Percentiles rank a stretch among this genome's conserved stretches.
Conservation (phyloP, 192 early-diverging fungal species). For the Jimgerdemannia flammicorona region DNA sequence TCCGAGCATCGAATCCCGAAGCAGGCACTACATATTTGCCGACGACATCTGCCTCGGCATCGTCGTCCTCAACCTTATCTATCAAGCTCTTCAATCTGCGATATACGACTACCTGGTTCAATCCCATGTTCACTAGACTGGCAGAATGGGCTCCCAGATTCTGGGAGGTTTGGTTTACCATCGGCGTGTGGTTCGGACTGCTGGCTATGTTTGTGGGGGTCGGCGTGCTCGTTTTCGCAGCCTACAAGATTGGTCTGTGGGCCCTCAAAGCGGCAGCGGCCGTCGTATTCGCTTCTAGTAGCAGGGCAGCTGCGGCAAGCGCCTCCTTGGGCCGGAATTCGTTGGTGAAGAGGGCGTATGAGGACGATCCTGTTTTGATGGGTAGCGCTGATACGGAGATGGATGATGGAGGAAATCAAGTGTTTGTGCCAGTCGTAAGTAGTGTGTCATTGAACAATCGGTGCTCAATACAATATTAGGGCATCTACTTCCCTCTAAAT, state of each 20-base stretch:
- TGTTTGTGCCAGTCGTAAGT: slow-evolving; percentile 63
- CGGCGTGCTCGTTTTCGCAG: slow-evolving; percentile 43
- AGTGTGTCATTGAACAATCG: neutral
- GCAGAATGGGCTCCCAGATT: slow-evolving; percentile 36
- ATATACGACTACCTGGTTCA: slow-evolving; percentile 43
- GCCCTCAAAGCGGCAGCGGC: neutral
- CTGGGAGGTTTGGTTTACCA: slow-evolving; percentile 56
- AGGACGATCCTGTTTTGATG: slow-evolving; percentile 15
- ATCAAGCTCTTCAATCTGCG: slow-evolving; percentile 46
- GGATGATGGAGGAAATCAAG: slow-evolving; percentile 21
- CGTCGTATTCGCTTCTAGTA: neutral
- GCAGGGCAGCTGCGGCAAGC: neutral
- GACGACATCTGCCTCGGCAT: neutral
- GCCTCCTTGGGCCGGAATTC: slow-evolving; percentile 15
- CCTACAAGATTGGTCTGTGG: slow-evolving; percentile 23
- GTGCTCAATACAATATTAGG: slow-evolving; percentile 2
- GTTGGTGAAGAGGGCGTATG: neutral
- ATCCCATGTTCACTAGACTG: slow-evolving; percentile 35
- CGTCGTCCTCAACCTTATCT: neutral
- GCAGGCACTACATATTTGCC: neutral
- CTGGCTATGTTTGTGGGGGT: slow-evolving; percentile 43
- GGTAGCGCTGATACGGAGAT: slow-evolving; percentile 8
- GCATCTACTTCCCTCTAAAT: neutral
- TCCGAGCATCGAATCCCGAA: neutral
- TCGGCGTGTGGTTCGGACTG: slow-evolving; percentile 43